Evolutionary conservation across 192 early-diverging fungal species (phyloP).

Genomic region (Backusella parvicylindrica): DNA sequence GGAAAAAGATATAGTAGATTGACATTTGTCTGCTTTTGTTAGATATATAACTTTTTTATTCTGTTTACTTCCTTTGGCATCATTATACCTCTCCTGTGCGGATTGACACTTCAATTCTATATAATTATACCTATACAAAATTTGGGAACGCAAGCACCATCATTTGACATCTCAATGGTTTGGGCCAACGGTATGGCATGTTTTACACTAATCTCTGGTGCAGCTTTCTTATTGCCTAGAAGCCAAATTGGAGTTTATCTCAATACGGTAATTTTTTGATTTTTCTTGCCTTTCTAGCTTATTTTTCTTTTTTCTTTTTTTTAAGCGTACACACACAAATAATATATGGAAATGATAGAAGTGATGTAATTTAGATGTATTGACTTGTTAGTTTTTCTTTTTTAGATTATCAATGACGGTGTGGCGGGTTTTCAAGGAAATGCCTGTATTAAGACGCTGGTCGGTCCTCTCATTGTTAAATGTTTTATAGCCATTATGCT

Average conservation of each 20-base stretch:
- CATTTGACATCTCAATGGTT: background rate
- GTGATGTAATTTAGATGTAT: background rate
- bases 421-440: background rate
- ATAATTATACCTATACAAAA: background rate
- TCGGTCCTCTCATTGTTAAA: background rate
- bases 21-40: background rate
- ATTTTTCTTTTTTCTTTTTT: background rate
- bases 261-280: background rate
- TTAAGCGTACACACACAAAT: too few relatives aligned
- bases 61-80: background rate
- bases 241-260: background rate
- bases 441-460: background rate
- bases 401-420: background rate
- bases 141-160: background rate
- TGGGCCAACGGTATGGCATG: background rate
- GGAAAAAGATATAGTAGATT: background rate
- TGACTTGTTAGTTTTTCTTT: background rate
- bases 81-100: background rate
- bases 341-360: background rate
- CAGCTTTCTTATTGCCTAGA: background rate
- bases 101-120: background rate
- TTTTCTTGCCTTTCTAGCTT: too few relatives aligned
- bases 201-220: background rate
- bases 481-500: background rate
- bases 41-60: background rate